Percentiles rank a stretch among this genome's conserved stretches.
Evolutionary conservation across 352 stramenopile genomes (phyloP).

Genomic region (Phytophthora palmivora): DNA sequence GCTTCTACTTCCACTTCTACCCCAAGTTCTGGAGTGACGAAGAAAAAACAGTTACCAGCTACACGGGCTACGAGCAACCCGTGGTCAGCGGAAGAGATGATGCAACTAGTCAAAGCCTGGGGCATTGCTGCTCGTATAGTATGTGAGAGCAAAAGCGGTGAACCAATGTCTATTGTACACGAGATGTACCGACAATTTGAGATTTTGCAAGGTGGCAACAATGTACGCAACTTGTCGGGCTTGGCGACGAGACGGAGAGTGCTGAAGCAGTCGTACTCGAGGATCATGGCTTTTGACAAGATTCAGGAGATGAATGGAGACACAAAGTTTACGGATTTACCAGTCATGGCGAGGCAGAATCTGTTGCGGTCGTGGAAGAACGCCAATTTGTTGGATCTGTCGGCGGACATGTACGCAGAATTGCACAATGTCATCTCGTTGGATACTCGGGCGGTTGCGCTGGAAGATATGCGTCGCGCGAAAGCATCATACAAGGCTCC

Average conservation of each 20-base stretch:
- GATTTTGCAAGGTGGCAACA: constrained; percentile 24
- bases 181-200: constrained; percentile 42
- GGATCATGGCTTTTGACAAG: constrained; percentile 40
- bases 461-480: constrained; percentile 39
- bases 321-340: constrained; percentile 30
- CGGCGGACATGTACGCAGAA: constrained; percentile 31
- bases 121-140: constrained; percentile 24
- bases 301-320: constrained; percentile 45
- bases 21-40: background rate
- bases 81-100: constrained; percentile 41
- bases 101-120: constrained; percentile 40
- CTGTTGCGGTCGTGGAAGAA: constrained; percentile 48
- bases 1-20: background rate
- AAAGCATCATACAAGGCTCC: constrained; percentile 17
- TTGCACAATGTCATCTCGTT: constrained; percentile 31
- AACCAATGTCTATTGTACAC: constrained; percentile 41
- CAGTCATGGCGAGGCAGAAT: constrained; percentile 14
- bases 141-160: constrained; percentile 12
- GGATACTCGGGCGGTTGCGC: constrained; percentile 30
- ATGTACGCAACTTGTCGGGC: constrained; percentile 32
- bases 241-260: constrained; percentile 38
- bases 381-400: constrained; percentile 42
- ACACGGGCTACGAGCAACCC: constrained; percentile 15
- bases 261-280: constrained; percentile 38
- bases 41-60: constrained; percentile 12